Evolutionary conservation across 257 asterid genomes (phyloP).

Genomic region (Forsythia viridissima): DNA sequence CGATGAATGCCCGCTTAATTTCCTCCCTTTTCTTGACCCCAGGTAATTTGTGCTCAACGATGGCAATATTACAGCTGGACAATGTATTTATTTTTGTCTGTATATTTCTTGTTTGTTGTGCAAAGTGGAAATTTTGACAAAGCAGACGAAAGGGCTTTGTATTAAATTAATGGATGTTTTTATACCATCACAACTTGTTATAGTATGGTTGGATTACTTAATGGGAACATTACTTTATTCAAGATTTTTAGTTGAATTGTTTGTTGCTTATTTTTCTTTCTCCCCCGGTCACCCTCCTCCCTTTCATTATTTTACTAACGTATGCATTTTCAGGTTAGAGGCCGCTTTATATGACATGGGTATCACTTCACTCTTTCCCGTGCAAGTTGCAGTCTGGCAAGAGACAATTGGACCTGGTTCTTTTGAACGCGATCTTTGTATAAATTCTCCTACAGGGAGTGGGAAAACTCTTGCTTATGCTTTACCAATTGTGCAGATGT

Average conservation of each 20-base stretch:
- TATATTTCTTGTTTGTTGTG: neutral
- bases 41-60: conserved; percentile 39
- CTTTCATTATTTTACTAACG: conserved; percentile 1
- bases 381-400: conserved; percentile 90
- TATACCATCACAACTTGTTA: neutral
- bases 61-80: neutral
- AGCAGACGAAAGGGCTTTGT: neutral
- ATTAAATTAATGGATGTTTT: neutral
- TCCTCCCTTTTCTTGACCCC: conserved; percentile 64
- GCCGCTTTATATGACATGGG: conserved; percentile 64
- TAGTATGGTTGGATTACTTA: neutral
- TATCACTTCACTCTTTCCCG: conserved; percentile 70
- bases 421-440: conserved; percentile 78
- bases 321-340: conserved; percentile 53
- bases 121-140: neutral
- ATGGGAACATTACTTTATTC: neutral
- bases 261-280: neutral
- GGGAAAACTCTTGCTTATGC: conserved; percentile 94
- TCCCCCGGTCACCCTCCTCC: neutral
- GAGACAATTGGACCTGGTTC: conserved; percentile 92
- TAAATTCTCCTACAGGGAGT: conserved; percentile 92
- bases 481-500: conserved; percentile 77
- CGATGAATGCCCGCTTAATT: conserved; percentile 47
- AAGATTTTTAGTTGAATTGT: neutral
- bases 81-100: neutral